phyloP scores from a whole-genome alignment of 2,329 filamentous ascomycete genomes.

The Phaeosphaeria sp. region DNA sequence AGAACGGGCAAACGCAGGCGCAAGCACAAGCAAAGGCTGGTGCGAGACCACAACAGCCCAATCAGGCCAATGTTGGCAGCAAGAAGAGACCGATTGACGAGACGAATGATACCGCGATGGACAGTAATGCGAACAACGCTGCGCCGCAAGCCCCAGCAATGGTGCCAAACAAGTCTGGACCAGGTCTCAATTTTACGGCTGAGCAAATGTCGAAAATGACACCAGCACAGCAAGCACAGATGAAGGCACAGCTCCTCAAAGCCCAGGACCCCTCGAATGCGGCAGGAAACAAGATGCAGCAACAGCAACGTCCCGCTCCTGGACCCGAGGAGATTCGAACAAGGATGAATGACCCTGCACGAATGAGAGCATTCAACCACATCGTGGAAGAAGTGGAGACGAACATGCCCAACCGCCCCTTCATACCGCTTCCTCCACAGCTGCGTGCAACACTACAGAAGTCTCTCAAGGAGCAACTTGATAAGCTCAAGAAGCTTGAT shows the following conservation, averaged over 20 bases:
- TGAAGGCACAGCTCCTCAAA: conserved; percentile 42
- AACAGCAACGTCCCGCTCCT: conserved; percentile 30
- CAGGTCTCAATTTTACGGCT: conserved; percentile 37
- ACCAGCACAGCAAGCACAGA: conserved; percentile 40
- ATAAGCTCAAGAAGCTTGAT: conserved; percentile 37
- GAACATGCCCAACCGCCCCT: conserved; percentile 27
- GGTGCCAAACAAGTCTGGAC: conserved; percentile 42
- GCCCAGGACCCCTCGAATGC: conserved; percentile 42
- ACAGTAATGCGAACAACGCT: conserved; percentile 26
- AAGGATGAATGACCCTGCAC: conserved; percentile 35
- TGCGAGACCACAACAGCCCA: conserved; percentile 25
- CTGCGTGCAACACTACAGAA: conserved; percentile 35
- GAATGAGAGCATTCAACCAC: conserved; percentile 31
- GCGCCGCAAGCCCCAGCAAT: conserved; percentile 46
- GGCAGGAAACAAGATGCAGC: conserved; percentile 34
- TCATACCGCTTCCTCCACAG: conserved; percentile 29
- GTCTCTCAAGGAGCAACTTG: conserved; percentile 33
- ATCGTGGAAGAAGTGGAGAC: conserved; percentile 40
- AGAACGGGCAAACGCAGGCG: conserved; percentile 25
- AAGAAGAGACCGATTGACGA: conserved; percentile 53
- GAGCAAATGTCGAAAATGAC: conserved; percentile 45
- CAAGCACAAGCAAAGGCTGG: conserved; percentile 31
- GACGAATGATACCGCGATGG: conserved; percentile 45
- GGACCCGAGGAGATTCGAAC: conserved; percentile 32
- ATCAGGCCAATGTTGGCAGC: conserved; percentile 21